Percentiles rank a stretch among this genome's conserved stretches.
These are phyloP conservation scores for Phytopythium cucurbitacearum DNA, from an alignment of 352 stramenopile genomes.

Conservation along the genomic window DNA sequence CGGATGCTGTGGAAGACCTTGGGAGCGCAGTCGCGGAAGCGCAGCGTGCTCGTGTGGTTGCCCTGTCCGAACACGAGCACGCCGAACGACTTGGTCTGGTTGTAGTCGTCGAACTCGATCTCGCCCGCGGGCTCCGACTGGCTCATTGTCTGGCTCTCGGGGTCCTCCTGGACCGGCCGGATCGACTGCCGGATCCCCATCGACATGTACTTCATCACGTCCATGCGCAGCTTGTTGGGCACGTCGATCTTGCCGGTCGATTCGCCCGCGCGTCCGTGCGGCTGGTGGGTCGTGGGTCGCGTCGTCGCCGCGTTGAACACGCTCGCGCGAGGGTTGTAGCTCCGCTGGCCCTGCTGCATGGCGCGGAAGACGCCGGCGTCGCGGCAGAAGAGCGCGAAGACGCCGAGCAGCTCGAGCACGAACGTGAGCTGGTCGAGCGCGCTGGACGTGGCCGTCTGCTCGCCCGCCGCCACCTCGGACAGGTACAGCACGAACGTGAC, in stretches of 20 bases:
- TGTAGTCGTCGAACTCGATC: slow-evolving; percentile 69
- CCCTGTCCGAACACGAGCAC: slow-evolving; percentile 67
- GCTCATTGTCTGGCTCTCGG: slow-evolving; percentile 64
- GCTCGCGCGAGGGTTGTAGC: slow-evolving; percentile 12
- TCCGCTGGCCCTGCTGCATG: slow-evolving; percentile 7
- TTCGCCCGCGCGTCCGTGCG: slow-evolving; percentile 3
- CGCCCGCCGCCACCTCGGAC: slow-evolving; percentile 23
- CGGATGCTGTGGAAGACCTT: slow-evolving; percentile 79
- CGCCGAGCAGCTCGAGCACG: slow-evolving; percentile 55
- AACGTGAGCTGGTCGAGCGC: slow-evolving; percentile 69
- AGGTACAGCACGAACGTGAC: slow-evolving; percentile 55
- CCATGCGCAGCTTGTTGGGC: slow-evolving; percentile 75
- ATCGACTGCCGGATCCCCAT: slow-evolving; percentile 79
- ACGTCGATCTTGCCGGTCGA: slow-evolving; percentile 51
- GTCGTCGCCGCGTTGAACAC: slow-evolving; percentile 13
- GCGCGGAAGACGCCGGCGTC: slow-evolving; percentile 61
- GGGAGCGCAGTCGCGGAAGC: slow-evolving; percentile 70
- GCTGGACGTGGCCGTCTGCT: slow-evolving; percentile 41
- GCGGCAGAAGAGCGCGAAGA: slow-evolving; percentile 76
- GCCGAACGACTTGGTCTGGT: slow-evolving; percentile 56
- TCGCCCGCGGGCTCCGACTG: slow-evolving; percentile 33
- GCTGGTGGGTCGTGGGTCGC: slow-evolving; percentile 7
- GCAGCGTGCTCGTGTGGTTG: slow-evolving; percentile 45
- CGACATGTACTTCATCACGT: slow-evolving; percentile 87
- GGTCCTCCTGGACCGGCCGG: slow-evolving; percentile 17